phyloP scores from a whole-genome alignment of 1,284 basidiomycete genomes.

The Rhodotorula sp. region DNA sequence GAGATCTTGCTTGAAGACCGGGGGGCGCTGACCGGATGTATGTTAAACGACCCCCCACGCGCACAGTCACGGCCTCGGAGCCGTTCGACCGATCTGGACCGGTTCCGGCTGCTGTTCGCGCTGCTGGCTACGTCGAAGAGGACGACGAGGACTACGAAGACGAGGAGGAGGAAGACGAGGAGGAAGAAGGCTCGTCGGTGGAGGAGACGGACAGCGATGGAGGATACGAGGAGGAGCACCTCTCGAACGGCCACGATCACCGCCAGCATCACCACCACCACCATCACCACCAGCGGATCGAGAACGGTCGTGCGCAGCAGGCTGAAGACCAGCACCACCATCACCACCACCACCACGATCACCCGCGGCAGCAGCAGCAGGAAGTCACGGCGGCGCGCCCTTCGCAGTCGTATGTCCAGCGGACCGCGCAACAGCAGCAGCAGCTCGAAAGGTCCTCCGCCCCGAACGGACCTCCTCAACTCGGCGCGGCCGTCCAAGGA shows the following conservation, averaged over 20 bases:
- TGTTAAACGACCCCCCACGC: too few species aligned
- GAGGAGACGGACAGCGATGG: conserved; percentile 55
- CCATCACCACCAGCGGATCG: conserved; percentile 43
- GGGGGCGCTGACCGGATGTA: not conserved
- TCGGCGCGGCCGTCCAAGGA: conserved; percentile 14
- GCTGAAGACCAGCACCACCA: conserved; percentile 17
- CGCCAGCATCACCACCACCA: conserved; percentile 35
- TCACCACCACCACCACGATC: conserved; percentile 47
- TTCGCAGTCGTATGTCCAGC: conserved; percentile 47
- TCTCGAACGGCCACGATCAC: conserved; percentile 45
- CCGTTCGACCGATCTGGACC: conserved; percentile 89
- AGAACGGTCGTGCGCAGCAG: conserved; percentile 29
- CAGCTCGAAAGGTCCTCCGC: not conserved
- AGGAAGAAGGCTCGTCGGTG: conserved; percentile 66
- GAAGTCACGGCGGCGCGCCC: not conserved
- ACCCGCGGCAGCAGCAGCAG: conserved; percentile 47
- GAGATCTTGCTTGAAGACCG: conserved; percentile 64
- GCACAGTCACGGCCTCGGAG: conserved; percentile 78
- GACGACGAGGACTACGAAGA: conserved; percentile 68
- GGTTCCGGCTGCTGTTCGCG: conserved; percentile 85
- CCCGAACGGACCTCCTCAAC: conserved; percentile 2
- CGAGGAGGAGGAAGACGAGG: conserved; percentile 68
- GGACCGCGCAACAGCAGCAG: not conserved
- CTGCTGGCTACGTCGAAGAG: conserved; percentile 68
- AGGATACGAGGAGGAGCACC: conserved; percentile 51